A percentile compares a stretch with the other conserved stretches of the same genome.
phyloP scores from a whole-genome alignment of 2,329 filamentous ascomycete species.

The Colletotrichum cordylinicola region DNA sequence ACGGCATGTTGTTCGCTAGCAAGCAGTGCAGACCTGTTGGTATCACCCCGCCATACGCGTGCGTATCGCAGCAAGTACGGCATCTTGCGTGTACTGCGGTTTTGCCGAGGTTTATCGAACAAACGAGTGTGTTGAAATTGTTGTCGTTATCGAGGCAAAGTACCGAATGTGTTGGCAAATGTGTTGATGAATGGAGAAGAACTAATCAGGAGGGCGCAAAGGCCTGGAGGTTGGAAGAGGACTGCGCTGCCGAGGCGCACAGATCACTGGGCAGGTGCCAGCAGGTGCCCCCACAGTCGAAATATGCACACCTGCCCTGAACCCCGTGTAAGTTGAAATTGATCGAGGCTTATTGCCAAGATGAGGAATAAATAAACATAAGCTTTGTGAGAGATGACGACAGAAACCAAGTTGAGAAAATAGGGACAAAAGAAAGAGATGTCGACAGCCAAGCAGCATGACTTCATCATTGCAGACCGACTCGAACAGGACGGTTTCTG shows the following conservation, averaged over 20 bases:
- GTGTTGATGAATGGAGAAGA: neutral
- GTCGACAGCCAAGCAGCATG: neutral
- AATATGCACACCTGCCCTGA: too few relatives aligned
- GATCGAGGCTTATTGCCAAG: neutral
- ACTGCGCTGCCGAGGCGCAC: neutral
- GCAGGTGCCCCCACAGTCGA: neutral
- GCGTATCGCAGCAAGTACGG: accelerated
- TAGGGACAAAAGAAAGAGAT: neutral
- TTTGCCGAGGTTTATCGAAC: neutral
- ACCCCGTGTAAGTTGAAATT: neutral
- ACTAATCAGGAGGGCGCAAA: neutral
- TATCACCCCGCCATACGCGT: neutral
- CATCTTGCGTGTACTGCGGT: neutral
- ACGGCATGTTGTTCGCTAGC: neutral
- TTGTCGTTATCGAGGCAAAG: neutral
- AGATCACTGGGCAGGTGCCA: neutral
- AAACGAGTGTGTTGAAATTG: neutral
- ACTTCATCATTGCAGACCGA: neutral
- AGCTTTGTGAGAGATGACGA: neutral
- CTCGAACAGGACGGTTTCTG: neutral
- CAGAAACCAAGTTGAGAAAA: neutral
- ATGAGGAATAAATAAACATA: neutral
- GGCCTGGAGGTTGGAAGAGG: neutral
- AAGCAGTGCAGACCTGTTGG: neutral
- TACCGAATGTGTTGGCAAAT: neutral